Evolutionary conservation across 805 yeast genomes (phyloP).

Genomic region (Saccharomyces paradoxus): DNA sequence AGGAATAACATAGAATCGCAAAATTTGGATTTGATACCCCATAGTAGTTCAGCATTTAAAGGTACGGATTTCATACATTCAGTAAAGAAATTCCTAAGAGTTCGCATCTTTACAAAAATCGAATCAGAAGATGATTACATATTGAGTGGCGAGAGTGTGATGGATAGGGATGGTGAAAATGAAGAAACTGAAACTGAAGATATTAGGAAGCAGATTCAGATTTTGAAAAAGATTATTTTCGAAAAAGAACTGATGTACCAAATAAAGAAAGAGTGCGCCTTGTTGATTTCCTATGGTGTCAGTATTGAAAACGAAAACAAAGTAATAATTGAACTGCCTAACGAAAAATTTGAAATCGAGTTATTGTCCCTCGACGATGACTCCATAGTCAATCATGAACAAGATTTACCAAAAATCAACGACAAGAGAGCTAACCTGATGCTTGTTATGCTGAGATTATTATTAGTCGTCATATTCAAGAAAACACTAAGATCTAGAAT

Average conservation of each 20-base stretch:
- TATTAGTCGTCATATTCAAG: slow-evolving; percentile 35
- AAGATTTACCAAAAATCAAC: slow-evolving; percentile 37
- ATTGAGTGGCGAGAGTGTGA: slow-evolving; percentile 49
- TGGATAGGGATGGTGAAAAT: slow-evolving; percentile 9
- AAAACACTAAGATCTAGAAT: slow-evolving; percentile 26
- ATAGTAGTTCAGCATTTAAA: slow-evolving; percentile 29
- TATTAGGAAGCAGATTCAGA: slow-evolving; percentile 50
- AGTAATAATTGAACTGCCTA: slow-evolving; percentile 55
- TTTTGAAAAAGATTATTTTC: slow-evolving; percentile 67
- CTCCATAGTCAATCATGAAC: slow-evolving; percentile 31
- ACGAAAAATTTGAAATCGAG: slow-evolving; percentile 65
- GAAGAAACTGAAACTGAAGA: slow-evolving; percentile 22
- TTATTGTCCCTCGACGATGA: slow-evolving; percentile 39
- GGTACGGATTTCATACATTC: slow-evolving; percentile 1
- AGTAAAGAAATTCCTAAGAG: slow-evolving; percentile 42
- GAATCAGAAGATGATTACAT: slow-evolving; percentile 45
- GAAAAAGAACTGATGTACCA: slow-evolving; percentile 85
- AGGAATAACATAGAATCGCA: slow-evolving; percentile 36
- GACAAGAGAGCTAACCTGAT: slow-evolving; percentile 32
- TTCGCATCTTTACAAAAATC: slow-evolving; percentile 48
- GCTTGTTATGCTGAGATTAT: slow-evolving; percentile 28
- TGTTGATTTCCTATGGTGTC: slow-evolving; percentile 61
- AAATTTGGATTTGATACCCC: slow-evolving; percentile 38
- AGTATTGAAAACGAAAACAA: slow-evolving; percentile 53
- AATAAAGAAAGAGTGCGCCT: slow-evolving; percentile 65